Base-by-base conservation (phyloP, 108 stramenopile species). In the Pseudonitzschia pungens region DNA sequence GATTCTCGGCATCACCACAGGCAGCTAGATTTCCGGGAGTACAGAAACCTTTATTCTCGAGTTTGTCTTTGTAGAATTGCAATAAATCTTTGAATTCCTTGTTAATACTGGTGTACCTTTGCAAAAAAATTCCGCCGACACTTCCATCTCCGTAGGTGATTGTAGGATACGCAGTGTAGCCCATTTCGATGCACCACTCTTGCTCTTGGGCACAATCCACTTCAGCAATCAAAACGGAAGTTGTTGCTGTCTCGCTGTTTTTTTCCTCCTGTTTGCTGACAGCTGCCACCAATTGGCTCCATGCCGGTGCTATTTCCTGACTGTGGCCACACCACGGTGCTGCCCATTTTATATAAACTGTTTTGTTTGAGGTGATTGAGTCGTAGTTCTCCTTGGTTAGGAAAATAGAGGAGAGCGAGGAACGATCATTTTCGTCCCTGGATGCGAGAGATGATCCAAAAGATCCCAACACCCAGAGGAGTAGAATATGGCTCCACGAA, bases 321-420 rank as follows among this genome's bases (percentile, higher is more conserved):
- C 88, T 90, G 72, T 93, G 89, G n/a, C 92, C 89, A 68, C 92
- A 93, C 87, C 89, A 90, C 16, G 92, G 92, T 52, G 89, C 88
- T 64, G 85, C 89, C 67, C 91, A 91, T 83, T 92, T 95, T 69
- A 92, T 70, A 64, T 92, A 89, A 24, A 92, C 86, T 14, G 82
- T 82, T 77, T 90, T 95, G 20, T 88, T 87, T 28, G 69, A 63
- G 0, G 93, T 94, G 53, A 69, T 62, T 21, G 65, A 50, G 12
- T 81, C 84, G 48, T 62, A 93, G 22, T 65, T 41, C 11, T 2
- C 15, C 64, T 65, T 65, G 14, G 33, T 65, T 26, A 65, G 20
- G 20, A 65, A 65, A 43, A 65, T 65, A 11, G 64, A 41, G 21
- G 42, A 65, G 11, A 18, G 57, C 57, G 57, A 26, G 27, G 57